A percentile compares a stretch with the other conserved stretches of the same genome.
Conservation (phyloP, 1,284 basidiomycete genomes). For the Marasmius sp. region DNA sequence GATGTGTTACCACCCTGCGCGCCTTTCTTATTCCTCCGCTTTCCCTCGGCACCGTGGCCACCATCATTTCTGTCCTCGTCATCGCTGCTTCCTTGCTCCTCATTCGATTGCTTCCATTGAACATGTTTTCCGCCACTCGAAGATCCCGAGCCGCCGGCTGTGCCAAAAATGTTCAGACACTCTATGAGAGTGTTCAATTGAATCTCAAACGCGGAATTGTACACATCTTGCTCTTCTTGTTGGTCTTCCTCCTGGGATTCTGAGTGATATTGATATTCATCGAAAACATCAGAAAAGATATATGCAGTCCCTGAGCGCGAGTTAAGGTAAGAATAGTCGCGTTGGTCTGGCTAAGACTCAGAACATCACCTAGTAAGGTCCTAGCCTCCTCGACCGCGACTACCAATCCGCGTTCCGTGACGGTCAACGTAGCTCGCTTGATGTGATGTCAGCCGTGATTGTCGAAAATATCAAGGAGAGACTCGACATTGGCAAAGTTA, state of each 20-base stretch:
- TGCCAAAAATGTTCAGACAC: conserved; percentile 91
- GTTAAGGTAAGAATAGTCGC: background rate
- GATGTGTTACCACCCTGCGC: conserved; percentile 19
- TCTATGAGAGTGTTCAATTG: conserved; percentile 82
- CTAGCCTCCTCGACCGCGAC: conserved; percentile 87
- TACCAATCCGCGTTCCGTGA: conserved; percentile 72
- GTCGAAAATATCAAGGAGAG: conserved; percentile 7
- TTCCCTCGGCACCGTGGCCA: conserved; percentile 7
- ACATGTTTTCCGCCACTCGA: conserved; percentile 50
- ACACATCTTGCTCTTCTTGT: conserved; percentile 20
- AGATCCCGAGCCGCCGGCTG: conserved; percentile 52
- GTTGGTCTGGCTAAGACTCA: conserved; percentile 8
- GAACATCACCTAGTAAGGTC: conserved; percentile 65
- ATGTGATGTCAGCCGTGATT: conserved; percentile 1
- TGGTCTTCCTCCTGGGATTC: conserved; percentile 26
- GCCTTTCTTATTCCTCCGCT: background rate
- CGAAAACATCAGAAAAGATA: conserved; percentile 77
- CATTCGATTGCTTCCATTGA: conserved; percentile 44
- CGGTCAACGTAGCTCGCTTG: conserved; percentile 78
- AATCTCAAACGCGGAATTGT: conserved; percentile 71
- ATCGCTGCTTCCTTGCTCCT: conserved; percentile 27
- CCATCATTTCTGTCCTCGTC: conserved; percentile 28
- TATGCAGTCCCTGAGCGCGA: conserved; percentile 74
- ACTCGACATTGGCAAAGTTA: conserved; percentile 66
- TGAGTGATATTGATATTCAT: conserved; percentile 66